Conservation (phyloP, 2,329 filamentous ascomycete species). For the Pochonia chlamydosporia region DNA sequence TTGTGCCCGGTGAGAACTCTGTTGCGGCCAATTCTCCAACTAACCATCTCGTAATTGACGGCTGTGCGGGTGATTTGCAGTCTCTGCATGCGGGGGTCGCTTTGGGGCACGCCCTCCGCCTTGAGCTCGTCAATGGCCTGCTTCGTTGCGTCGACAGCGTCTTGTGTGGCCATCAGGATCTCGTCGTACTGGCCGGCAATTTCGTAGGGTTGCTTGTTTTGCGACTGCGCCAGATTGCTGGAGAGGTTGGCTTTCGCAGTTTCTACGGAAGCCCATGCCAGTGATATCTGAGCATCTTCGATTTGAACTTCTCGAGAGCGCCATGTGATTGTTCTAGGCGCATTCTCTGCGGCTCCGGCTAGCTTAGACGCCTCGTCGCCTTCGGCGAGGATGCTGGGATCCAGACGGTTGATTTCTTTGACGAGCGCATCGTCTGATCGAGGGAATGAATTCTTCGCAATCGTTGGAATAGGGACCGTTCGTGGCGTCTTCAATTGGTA, state of each 20-base stretch:
- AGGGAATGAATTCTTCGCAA: slow-evolving; percentile 76
- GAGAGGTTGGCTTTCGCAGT: slow-evolving; percentile 44
- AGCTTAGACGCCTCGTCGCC: slow-evolving; percentile 39
- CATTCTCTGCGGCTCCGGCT: slow-evolving; percentile 44
- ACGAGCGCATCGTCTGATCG: slow-evolving; percentile 56
- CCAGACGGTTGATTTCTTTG: slow-evolving; percentile 62
- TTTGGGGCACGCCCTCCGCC: slow-evolving; percentile 75
- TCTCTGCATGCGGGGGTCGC: slow-evolving; percentile 84
- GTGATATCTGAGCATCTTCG: slow-evolving; percentile 86
- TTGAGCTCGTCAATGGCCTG: slow-evolving; percentile 86
- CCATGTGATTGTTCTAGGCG: slow-evolving; percentile 78
- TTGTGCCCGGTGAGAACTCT: slow-evolving; percentile 77
- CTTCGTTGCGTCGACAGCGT: slow-evolving; percentile 90
- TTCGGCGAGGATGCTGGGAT: slow-evolving; percentile 61
- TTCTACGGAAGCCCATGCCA: slow-evolving; percentile 68
- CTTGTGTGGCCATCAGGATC: slow-evolving; percentile 83
- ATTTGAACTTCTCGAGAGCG: slow-evolving; percentile 78
- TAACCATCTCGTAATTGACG: slow-evolving; percentile 89
- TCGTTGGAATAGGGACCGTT: slow-evolving; percentile 72
- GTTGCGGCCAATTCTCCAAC: slow-evolving; percentile 92
- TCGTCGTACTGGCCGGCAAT: slow-evolving; percentile 85
- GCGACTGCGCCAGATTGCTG: slow-evolving; percentile 38
- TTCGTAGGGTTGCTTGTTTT: slow-evolving; percentile 50
- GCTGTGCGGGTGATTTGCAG: slow-evolving; percentile 88
- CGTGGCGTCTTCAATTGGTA: slow-evolving; percentile 87